Percentiles rank a stretch among this genome's conserved stretches.
These are phyloP conservation scores for Sporodiniella umbellata DNA, from an alignment of 371 early-diverging fungal genomes.

Conservation along the genomic window DNA sequence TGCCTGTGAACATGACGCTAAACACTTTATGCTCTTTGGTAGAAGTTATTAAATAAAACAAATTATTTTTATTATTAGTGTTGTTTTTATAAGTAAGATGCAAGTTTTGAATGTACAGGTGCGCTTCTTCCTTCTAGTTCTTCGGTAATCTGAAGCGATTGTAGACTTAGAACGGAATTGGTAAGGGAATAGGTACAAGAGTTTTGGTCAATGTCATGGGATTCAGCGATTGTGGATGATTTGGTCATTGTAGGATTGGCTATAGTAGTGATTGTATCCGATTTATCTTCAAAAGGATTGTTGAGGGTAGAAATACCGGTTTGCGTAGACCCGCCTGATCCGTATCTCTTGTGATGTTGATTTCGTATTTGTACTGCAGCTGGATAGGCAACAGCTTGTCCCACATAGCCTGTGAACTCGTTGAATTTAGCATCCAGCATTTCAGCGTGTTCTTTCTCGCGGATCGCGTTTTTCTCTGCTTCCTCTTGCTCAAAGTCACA, in stretches of 20 bases:
- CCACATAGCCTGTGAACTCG: slow-evolving; percentile 37
- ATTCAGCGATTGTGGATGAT: neutral
- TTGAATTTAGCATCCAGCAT: slow-evolving; percentile 44
- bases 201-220: neutral
- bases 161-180: slow-evolving; percentile 20
- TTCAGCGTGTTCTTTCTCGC: slow-evolving; percentile 34
- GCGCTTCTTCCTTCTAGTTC: slow-evolving; percentile 18
- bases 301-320: slow-evolving; percentile 18
- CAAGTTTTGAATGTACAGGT: slow-evolving; percentile 23
- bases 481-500: slow-evolving; percentile 39
- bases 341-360: neutral
- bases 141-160: slow-evolving; percentile 1
- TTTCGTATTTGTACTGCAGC: slow-evolving; percentile 7
- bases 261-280: neutral
- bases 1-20: slow-evolving; percentile 79
- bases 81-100: neutral
- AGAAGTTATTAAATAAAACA: slow-evolving; percentile 76
- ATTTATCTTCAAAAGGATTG: slow-evolving; percentile 35
- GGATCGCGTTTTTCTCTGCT: slow-evolving; percentile 25
- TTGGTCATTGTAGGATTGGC: neutral
- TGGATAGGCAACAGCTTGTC: neutral
- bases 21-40: slow-evolving; percentile 86
- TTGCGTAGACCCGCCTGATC: neutral
- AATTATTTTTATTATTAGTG: neutral
- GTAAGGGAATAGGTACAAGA: slow-evolving; percentile 5